Evolutionary conservation across 306 rosid genomes (phyloP).

Genomic region (Fagus crenata): DNA sequence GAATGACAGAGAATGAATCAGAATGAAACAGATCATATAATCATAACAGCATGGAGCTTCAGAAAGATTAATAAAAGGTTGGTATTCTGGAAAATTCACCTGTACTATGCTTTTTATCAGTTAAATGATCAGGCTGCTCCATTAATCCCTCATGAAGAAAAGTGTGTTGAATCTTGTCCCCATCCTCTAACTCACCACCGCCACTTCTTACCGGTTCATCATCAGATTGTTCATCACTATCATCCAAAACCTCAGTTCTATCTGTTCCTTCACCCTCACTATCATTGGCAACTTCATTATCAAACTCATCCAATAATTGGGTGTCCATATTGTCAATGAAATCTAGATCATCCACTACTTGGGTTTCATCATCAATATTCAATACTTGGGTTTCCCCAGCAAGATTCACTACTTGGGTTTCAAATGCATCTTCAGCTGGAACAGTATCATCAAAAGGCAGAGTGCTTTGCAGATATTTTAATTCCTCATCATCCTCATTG

Average conservation of each 20-base stretch:
- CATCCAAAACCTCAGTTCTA: conserved; percentile 52
- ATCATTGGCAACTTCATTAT: conserved; percentile 29
- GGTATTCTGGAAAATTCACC: conserved; percentile 37
- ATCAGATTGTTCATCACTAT: conserved; percentile 26
- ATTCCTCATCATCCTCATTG: conserved; percentile 29
- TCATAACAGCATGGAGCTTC: neutral
- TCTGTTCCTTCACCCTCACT: conserved; percentile 41
- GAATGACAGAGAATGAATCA: neutral
- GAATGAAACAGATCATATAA: neutral
- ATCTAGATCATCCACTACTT: conserved; percentile 46
- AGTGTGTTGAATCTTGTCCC: conserved; percentile 16
- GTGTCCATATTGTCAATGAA: conserved; percentile 33
- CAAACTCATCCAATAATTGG: conserved; percentile 45
- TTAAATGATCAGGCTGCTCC: conserved; percentile 18
- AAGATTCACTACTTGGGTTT: conserved; percentile 46
- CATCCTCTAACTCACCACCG: conserved; percentile 19
- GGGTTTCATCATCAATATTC: conserved; percentile 42
- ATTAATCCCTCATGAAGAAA: conserved; percentile 22
- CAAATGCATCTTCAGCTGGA: conserved; percentile 34
- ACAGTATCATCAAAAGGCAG: conserved; percentile 35
- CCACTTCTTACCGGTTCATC: conserved; percentile 32
- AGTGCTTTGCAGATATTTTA: conserved; percentile 33
- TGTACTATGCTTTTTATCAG: conserved; percentile 29
- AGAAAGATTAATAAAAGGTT: neutral
- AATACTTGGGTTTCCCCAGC: conserved; percentile 58